Conservation (phyloP, 2,329 filamentous ascomycete genomes). For the Fusarium coicis region DNA sequence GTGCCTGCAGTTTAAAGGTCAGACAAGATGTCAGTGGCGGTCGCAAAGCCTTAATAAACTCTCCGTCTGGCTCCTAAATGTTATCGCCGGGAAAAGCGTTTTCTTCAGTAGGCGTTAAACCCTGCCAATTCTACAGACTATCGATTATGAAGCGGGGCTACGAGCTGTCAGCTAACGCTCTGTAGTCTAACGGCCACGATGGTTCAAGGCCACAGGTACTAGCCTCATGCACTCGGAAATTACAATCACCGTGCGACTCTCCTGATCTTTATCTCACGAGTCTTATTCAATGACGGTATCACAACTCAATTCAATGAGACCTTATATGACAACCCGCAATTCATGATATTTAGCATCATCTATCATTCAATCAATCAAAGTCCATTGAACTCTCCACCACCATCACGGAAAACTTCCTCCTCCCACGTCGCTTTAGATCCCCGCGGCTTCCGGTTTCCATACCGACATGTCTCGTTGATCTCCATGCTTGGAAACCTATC, state of each 20-base stretch:
- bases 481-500: background rate
- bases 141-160: background rate
- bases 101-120: background rate
- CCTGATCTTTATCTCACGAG: background rate
- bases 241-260: background rate
- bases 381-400: background rate
- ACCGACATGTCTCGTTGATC: background rate
- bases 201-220: background rate
- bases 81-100: background rate
- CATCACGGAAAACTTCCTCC: conserved; percentile 5
- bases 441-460: background rate
- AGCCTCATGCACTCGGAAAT: background rate
- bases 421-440: background rate
- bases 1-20: background rate
- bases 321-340: rapidly evolving
- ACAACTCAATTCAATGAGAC: too few relatives aligned
- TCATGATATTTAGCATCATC: rapidly evolving
- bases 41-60: background rate
- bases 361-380: background rate
- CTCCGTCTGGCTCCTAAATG: background rate
- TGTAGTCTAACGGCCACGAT: background rate
- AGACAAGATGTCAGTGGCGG: background rate
- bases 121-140: background rate
- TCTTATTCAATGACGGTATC: too few relatives aligned
- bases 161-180: background rate